Conservation (phyloP, 441 rosid genomes). For the Kokia cookei region DNA sequence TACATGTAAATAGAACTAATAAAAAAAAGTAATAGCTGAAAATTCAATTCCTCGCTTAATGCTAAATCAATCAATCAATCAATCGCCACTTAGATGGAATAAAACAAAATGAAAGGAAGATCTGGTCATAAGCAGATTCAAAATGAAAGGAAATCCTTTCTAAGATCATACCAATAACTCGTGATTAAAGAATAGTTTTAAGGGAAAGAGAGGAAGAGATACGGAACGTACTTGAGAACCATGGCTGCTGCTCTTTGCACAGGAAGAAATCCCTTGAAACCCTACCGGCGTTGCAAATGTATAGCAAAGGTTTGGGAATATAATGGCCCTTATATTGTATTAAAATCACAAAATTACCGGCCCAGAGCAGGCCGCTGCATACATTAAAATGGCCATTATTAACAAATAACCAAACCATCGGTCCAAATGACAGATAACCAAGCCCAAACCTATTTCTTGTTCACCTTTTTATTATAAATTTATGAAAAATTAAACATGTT, state of each 20-base stretch:
- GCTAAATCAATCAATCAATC: background rate
- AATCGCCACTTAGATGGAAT: background rate
- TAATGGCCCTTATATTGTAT: background rate
- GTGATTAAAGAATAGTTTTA: background rate
- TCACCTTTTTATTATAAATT: background rate
- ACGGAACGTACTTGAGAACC: conserved; percentile 59
- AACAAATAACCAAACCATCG: background rate
- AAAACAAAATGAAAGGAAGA: background rate
- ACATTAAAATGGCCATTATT: too few relatives aligned
- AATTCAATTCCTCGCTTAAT: background rate
- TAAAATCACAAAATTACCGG: conserved; percentile 14
- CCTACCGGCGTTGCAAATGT: background rate
- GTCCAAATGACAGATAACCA: background rate
- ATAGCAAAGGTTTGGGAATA: background rate
- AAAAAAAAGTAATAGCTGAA: background rate
- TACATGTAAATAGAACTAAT: background rate
- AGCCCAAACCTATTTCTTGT: background rate
- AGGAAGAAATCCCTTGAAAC: conserved; percentile 27
- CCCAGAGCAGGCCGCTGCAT: background rate
- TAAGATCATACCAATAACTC: background rate
- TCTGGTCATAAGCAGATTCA: background rate
- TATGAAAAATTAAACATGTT: too few relatives aligned
- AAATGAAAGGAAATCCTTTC: background rate
- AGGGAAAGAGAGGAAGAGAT: background rate
- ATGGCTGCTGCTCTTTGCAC: conserved; percentile 31